A percentile compares a stretch with the other conserved stretches of the same genome.
Evolutionary conservation across 495 filamentous ascomycete genomes (phyloP).

Genomic region (Hypoxylon rickii): DNA sequence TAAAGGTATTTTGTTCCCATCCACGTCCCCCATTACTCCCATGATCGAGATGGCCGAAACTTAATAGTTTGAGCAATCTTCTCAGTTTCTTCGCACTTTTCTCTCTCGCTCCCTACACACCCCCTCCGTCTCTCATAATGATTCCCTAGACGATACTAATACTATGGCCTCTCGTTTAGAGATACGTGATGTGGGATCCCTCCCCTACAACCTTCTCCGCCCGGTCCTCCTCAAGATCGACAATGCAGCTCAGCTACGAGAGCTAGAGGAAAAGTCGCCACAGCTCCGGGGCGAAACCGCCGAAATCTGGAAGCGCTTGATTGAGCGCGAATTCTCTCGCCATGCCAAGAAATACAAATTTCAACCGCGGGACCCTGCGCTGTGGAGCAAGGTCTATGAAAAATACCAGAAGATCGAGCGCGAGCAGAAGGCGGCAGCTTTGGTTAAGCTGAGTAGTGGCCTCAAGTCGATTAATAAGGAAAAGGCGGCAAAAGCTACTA

Average conservation of each 20-base stretch:
- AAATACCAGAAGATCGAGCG: slow-evolving; percentile 47
- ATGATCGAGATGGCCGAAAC: no score
- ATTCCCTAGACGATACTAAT: slow-evolving; percentile 19
- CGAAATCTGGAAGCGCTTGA: slow-evolving; percentile 46
- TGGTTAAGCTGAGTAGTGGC: slow-evolving; percentile 41
- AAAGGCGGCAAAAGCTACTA: slow-evolving; percentile 35
- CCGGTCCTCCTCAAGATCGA: slow-evolving; percentile 40
- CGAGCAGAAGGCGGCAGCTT: slow-evolving; percentile 54
- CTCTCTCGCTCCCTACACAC: neutral
- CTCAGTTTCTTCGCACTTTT: neutral
- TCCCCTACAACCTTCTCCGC: slow-evolving; percentile 17
- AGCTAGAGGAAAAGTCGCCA: slow-evolving; percentile 42
- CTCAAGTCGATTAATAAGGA: slow-evolving; percentile 38
- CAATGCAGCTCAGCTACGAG: slow-evolving; percentile 39
- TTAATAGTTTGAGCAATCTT: no score
- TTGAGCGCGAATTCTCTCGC: slow-evolving; percentile 39
- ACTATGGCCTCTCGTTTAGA: slow-evolving; percentile 10
- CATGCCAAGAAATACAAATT: slow-evolving; percentile 30
- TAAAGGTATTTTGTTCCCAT: slow-evolving; percentile 15
- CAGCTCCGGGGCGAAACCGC: slow-evolving; percentile 41
- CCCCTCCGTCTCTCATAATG: neutral
- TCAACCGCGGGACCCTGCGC: slow-evolving; percentile 37
- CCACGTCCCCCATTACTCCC: neutral
- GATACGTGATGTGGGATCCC: slow-evolving; percentile 28
- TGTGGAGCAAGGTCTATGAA: slow-evolving; percentile 45